A percentile compares a stretch with the other conserved stretches of the same genome.
phyloP scores from a whole-genome alignment of 257 asterid species.

The Penstemon newberryi region DNA sequence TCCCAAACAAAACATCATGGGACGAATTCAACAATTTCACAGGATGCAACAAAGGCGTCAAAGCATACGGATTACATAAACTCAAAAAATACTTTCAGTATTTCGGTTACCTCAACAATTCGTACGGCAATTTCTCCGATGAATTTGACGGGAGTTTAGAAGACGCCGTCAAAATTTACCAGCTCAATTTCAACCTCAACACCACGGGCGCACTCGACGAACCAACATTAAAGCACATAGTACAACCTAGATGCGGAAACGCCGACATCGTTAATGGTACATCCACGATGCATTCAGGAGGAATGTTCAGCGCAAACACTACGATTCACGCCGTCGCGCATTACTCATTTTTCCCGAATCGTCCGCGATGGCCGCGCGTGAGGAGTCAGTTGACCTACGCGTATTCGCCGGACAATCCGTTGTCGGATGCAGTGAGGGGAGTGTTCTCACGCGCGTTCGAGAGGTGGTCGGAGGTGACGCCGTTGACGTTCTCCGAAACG shows the following conservation, averaged over 20 bases:
- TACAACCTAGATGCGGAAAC: slow-evolving; percentile 74
- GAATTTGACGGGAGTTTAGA: slow-evolving; percentile 61
- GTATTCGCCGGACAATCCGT: slow-evolving; percentile 46
- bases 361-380: slow-evolving; percentile 69
- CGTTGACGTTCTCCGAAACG: slow-evolving; percentile 54
- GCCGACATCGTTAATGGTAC: slow-evolving; percentile 69
- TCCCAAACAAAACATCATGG: slow-evolving; percentile 59
- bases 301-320: slow-evolving; percentile 21
- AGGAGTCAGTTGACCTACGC: slow-evolving; percentile 56
- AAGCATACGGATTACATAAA: slow-evolving; percentile 42
- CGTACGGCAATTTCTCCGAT: slow-evolving; percentile 53
- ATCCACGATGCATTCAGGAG: slow-evolving; percentile 50
- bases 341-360: slow-evolving; percentile 66
- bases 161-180: slow-evolving; percentile 60
- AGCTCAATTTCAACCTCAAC: slow-evolving; percentile 70
- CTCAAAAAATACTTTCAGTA: slow-evolving; percentile 64
- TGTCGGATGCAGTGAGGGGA: slow-evolving; percentile 31
- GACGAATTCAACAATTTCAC: slow-evolving; percentile 41
- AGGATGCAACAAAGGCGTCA: slow-evolving; percentile 62
- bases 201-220: slow-evolving; percentile 60
- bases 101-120: slow-evolving; percentile 62
- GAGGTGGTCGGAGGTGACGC: slow-evolving; percentile 86
- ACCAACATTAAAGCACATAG: slow-evolving; percentile 48
- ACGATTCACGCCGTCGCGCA: slow-evolving; percentile 55
- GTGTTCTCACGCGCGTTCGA: slow-evolving; percentile 70